These are phyloP conservation scores for Lodderomyces elongisporus DNA, from an alignment of 1,139 yeast species.

Conservation along the genomic window DNA sequence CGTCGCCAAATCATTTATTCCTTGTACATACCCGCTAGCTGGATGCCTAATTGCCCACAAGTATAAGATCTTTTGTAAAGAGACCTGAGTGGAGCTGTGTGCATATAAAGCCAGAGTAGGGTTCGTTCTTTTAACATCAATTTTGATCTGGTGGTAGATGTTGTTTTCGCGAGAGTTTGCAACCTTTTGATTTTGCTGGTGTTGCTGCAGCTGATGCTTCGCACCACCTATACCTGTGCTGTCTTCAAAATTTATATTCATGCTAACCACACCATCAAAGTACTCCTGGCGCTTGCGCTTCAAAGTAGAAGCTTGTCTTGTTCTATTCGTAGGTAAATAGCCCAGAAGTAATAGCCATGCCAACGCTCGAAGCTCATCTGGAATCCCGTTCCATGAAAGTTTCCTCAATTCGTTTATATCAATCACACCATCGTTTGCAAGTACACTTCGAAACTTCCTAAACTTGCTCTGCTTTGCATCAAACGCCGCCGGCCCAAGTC, in stretches of 20 bases:
- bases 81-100: conserved; percentile 63
- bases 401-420: conserved; percentile 63
- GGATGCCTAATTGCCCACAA: conserved; percentile 98
- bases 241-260: conserved; percentile 48
- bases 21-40: conserved; percentile 98
- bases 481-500: too few species aligned
- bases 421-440: conserved; percentile 50
- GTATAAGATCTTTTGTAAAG: conserved; percentile 76
- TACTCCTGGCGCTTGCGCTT: conserved; percentile 84
- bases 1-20: conserved; percentile 90
- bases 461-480: conserved; percentile 51
- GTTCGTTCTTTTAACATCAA: conserved; percentile 92
- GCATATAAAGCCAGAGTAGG: conserved; percentile 77
- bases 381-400: conserved; percentile 93
- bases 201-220: too few species aligned
- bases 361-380: conserved; percentile 71
- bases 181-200: conserved; percentile 6
- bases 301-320: conserved; percentile 66
- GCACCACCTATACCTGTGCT: conserved; percentile 12
- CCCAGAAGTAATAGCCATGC: conserved; percentile 91
- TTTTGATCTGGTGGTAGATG: conserved; percentile 93
- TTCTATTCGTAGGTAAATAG: conserved; percentile 79
- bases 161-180: conserved; percentile 52
- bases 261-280: conserved; percentile 53
- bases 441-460: conserved; percentile 59